phyloP scores from a whole-genome alignment of 129 eudicot species.

The Escallonia rubra region DNA sequence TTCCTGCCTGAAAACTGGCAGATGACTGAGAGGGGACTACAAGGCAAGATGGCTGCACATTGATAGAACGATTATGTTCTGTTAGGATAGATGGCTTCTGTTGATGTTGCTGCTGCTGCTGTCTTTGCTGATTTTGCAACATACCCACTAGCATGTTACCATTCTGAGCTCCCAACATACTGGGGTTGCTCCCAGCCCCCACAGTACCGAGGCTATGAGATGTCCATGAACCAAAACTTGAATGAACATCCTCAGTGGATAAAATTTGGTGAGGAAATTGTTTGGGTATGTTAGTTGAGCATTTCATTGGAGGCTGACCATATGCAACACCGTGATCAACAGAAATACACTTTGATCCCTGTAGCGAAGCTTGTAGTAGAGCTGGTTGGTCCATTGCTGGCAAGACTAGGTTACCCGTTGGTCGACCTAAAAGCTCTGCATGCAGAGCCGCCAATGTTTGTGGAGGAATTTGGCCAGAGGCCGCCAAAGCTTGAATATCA shows the following conservation, averaged over 20 bases:
- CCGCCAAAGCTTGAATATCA: conserved; percentile 67
- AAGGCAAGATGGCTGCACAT: conserved; percentile 73
- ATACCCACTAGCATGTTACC: conserved; percentile 36
- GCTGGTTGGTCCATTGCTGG: conserved; percentile 49
- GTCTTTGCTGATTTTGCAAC: conserved; percentile 37
- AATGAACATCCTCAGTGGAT: conserved; percentile 35
- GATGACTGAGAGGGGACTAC: conserved; percentile 53
- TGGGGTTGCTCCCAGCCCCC: conserved; percentile 31
- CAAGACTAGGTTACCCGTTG: conserved; percentile 38
- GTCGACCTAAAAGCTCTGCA: conserved; percentile 62
- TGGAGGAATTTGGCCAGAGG: conserved; percentile 69
- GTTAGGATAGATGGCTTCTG: conserved; percentile 21
- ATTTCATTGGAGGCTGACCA: conserved; percentile 46
- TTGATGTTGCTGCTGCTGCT: conserved; percentile 23
- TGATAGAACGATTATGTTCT: conserved; percentile 36
- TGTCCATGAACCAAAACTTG: conserved; percentile 39
- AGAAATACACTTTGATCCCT: conserved; percentile 33
- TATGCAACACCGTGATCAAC: conserved; percentile 44
- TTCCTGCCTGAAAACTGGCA: conserved; percentile 35
- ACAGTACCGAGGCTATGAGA: conserved; percentile 34
- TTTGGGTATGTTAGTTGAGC: conserved; percentile 40
- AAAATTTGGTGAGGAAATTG: conserved; percentile 33
- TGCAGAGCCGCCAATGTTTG: conserved; percentile 66
- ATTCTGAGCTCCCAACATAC: conserved; percentile 34
- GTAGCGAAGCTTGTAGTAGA: conserved; percentile 41